Conservation (phyloP, 495 filamentous ascomycete genomes). For the Hamigera avellanea region DNA sequence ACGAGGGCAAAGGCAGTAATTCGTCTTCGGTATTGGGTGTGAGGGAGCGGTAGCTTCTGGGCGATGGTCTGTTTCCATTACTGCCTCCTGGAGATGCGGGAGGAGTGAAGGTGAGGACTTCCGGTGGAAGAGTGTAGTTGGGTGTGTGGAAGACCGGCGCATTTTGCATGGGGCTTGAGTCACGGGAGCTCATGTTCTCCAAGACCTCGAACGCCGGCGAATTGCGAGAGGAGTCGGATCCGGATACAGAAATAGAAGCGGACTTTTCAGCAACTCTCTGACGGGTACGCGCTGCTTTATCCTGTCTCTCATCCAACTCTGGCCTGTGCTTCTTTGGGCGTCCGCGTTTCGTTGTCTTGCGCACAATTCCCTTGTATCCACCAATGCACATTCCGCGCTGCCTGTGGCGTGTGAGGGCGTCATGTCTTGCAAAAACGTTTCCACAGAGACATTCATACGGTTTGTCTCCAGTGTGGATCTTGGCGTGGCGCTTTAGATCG, state of each 20-base stretch:
- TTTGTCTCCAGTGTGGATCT: conserved; percentile 90
- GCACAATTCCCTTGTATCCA: conserved; percentile 72
- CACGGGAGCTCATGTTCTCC: conserved; percentile 35
- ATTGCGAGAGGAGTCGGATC: conserved; percentile 17
- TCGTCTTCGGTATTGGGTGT: conserved; percentile 33
- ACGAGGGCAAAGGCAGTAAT: conserved; percentile 23
- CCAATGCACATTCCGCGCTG: conserved; percentile 93
- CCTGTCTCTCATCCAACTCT: conserved; percentile 53
- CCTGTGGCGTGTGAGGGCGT: conserved; percentile 86
- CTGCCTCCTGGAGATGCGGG: conserved; percentile 33
- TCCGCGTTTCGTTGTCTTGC: conserved; percentile 56
- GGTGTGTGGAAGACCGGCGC: conserved; percentile 27
- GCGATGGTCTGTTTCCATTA: conserved; percentile 33
- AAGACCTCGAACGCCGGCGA: conserved; percentile 24
- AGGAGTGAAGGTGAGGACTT: conserved; percentile 35
- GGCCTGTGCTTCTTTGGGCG: conserved; percentile 53
- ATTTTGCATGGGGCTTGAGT: conserved; percentile 29
- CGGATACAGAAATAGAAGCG: conserved; percentile 21
- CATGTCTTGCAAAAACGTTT: conserved; percentile 82
- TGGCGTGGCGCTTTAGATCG: conserved; percentile 91
- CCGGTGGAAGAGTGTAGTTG: conserved; percentile 29
- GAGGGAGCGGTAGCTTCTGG: conserved; percentile 32
- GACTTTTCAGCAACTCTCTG: conserved; percentile 32
- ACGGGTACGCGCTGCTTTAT: conserved; percentile 45
- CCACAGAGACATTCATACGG: conserved; percentile 86